Evolutionary conservation across 768 basidiomycete genomes (phyloP).

Genomic region (Tulasnella sp.): DNA sequence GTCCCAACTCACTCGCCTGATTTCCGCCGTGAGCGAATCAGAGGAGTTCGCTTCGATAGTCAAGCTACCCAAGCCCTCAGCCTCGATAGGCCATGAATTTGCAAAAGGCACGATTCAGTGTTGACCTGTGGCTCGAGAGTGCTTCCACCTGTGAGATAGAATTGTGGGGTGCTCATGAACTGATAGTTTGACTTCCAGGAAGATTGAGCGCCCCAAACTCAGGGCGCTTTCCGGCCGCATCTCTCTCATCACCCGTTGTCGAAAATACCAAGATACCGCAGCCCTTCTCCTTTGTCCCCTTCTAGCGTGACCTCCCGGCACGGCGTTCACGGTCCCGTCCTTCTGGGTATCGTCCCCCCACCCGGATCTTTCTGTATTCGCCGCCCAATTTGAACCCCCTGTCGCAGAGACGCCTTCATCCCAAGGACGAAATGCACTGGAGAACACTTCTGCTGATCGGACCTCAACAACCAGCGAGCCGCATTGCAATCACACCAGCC

Average conservation of each 20-base stretch:
- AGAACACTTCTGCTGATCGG: not conserved
- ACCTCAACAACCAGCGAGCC: not conserved
- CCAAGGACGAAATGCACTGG: not conserved
- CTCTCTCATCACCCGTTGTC: not conserved
- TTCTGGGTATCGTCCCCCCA: not conserved
- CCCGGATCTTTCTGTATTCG: not conserved
- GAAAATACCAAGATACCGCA: not conserved
- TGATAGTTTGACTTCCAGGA: not conserved
- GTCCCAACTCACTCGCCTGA: slow-evolving; percentile 1
- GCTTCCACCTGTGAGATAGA: not conserved
- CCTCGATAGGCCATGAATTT: not conserved
- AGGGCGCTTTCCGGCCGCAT: not conserved
- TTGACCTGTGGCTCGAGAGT: not conserved
- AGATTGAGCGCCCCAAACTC: not conserved
- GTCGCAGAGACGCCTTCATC: not conserved
- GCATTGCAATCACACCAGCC: slow-evolving; percentile 4
- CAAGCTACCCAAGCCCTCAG: not conserved
- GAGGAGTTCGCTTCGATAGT: not conserved
- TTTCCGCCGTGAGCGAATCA: not conserved
- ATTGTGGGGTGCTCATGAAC: not conserved
- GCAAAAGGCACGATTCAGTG: not conserved
- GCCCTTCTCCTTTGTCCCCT: not conserved
- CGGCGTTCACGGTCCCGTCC: not conserved
- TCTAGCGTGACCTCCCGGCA: slow-evolving; percentile 1
- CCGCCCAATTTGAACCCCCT: not conserved